These are phyloP conservation scores for Arthromyces matolae DNA, from an alignment of 768 basidiomycete species.

Conservation along the genomic window DNA sequence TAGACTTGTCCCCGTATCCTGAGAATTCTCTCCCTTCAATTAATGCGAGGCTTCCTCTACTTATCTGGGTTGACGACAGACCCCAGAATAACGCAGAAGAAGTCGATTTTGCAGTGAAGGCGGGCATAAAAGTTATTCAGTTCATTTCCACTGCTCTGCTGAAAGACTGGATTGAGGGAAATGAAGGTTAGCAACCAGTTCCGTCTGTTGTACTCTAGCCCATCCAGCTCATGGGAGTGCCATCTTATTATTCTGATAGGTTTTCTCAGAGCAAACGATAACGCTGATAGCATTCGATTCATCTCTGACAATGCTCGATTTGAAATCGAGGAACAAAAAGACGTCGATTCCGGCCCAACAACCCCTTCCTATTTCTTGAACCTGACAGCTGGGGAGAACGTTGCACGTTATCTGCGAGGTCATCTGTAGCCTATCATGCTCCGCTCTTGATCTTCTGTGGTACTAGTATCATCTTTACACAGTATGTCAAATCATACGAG, in stretches of 20 bases:
- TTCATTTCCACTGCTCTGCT: constrained; percentile 19
- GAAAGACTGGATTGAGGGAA: constrained; percentile 25
- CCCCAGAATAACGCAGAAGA: constrained; percentile 13
- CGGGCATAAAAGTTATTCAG: constrained; percentile 20
- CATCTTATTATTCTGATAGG: constrained; percentile 7
- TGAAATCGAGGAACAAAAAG: constrained; percentile 9
- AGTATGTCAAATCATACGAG: constrained; percentile 17
- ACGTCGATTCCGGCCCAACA: not conserved
- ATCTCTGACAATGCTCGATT: constrained; percentile 20
- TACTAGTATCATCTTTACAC: constrained; percentile 14
- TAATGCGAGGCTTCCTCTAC: constrained; percentile 14
- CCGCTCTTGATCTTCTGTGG: constrained; percentile 26
- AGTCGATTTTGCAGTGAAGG: constrained; percentile 15
- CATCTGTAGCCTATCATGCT: constrained; percentile 16
- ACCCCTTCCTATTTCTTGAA: constrained; percentile 17
- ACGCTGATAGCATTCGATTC: constrained; percentile 19
- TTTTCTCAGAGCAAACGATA: constrained; percentile 15
- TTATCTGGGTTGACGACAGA: constrained; percentile 27
- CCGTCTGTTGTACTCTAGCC: too few species aligned
- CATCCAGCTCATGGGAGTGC: not conserved
- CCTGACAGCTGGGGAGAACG: constrained; percentile 19
- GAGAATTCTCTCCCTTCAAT: too few species aligned
- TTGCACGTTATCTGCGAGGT: constrained; percentile 21
- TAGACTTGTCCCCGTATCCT: too few species aligned
- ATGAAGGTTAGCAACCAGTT: constrained; percentile 21